Conservation (phyloP, 257 asterid species). For the Ophiorrhiza pumila region DNA sequence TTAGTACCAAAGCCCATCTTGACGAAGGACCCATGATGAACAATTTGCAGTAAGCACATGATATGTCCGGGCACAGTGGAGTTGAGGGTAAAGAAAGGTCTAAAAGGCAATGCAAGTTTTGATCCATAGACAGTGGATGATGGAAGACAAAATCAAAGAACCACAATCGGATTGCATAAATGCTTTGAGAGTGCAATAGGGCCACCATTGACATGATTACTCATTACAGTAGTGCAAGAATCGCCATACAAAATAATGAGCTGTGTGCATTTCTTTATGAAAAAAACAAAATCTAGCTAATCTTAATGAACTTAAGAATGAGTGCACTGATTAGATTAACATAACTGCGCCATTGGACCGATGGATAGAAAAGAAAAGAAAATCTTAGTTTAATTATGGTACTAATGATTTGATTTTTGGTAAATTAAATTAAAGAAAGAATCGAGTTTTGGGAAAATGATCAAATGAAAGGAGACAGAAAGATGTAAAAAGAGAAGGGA, state of each 20-base stretch:
- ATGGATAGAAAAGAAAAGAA: constrained; percentile 16
- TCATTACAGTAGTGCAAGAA: constrained; percentile 31
- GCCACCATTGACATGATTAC: constrained; percentile 34
- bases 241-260: not conserved
- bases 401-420: constrained; percentile 29
- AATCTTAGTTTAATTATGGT: constrained; percentile 33
- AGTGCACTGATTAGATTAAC: constrained; percentile 53
- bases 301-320: constrained; percentile 19
- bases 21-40: constrained; percentile 24
- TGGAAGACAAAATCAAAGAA: constrained; percentile 41
- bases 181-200: constrained; percentile 33
- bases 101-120: constrained; percentile 25
- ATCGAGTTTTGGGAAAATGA: constrained; percentile 35
- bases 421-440: constrained; percentile 16
- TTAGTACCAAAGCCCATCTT: constrained; percentile 2
- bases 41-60: constrained; percentile 40
- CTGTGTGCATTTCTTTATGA: not conserved
- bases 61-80: constrained; percentile 28
- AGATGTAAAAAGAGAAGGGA: constrained; percentile 29
- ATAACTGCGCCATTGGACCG: constrained; percentile 21
- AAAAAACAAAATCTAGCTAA: constrained; percentile 21
- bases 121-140: constrained; percentile 28
- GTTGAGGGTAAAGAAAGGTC: constrained; percentile 3
- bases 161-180: constrained; percentile 26
- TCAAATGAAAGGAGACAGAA: constrained; percentile 25